These are phyloP conservation scores for Debaryomyces hansenii DNA, from an alignment of 805 yeast genomes.

Conservation along the genomic window DNA sequence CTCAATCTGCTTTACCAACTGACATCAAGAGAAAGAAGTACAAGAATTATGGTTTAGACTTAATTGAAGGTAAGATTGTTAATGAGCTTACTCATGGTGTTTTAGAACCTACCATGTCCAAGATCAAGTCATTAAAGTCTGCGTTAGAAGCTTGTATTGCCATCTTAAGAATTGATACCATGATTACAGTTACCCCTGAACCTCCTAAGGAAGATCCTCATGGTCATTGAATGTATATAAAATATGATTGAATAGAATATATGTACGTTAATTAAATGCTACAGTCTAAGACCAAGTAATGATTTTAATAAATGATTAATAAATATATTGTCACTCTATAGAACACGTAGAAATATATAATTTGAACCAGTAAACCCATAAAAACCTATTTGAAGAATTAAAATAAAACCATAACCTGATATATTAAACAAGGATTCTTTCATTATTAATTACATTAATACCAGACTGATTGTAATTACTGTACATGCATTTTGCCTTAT, in stretches of 20 bases:
- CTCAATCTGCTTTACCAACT: slow-evolving; percentile 82
- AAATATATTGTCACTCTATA: neutral
- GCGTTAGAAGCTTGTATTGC: slow-evolving; percentile 99
- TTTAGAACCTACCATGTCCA: slow-evolving; percentile 91
- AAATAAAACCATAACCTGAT: neutral
- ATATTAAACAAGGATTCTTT: slow-evolving; percentile 12
- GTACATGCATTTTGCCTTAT: slow-evolving; percentile 3
- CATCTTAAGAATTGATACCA: slow-evolving; percentile 94
- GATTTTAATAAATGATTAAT: neutral
- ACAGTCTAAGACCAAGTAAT: neutral
- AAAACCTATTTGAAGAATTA: neutral
- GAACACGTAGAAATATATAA: neutral
- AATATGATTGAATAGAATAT: neutral
- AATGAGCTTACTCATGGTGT: slow-evolving; percentile 86
- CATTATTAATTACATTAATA: slow-evolving; percentile 8
- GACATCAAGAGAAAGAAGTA: slow-evolving; percentile 83
- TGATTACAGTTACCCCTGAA: slow-evolving; percentile 97
- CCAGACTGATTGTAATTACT: slow-evolving; percentile 1
- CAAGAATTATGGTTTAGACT: slow-evolving; percentile 89
- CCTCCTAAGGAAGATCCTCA: slow-evolving; percentile 90
- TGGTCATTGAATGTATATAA: slow-evolving; percentile 51
- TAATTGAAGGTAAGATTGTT: slow-evolving; percentile 86
- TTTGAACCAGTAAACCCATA: neutral
- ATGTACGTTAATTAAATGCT: neutral
- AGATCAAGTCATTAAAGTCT: slow-evolving; percentile 87